phyloP scores from a whole-genome alignment of 495 filamentous ascomycete genomes.

The Penicilliopsis zonata region DNA sequence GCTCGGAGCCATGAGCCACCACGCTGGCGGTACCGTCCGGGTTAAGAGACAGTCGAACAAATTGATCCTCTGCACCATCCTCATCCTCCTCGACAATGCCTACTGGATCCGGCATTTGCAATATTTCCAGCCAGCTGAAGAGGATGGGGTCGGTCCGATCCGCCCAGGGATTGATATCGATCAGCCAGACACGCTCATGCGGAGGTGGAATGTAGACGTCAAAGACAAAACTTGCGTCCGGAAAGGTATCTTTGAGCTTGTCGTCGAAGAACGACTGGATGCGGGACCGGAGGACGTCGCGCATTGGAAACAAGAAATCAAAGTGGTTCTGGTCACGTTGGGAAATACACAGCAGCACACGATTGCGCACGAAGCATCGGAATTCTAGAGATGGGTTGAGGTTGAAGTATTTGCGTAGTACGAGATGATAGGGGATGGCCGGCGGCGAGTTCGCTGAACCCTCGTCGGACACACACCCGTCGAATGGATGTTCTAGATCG shows the following conservation, averaged over 20 bases:
- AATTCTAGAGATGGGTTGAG: conserved; percentile 88
- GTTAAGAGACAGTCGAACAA: conserved; percentile 29
- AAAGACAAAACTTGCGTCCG: conserved; percentile 74
- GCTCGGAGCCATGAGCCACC: conserved; percentile 3
- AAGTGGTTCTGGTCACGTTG: conserved; percentile 89
- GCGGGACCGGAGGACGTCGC: conserved; percentile 43
- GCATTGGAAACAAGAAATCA: conserved; percentile 61
- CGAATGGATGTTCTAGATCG: conserved; percentile 86
- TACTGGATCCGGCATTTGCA: conserved; percentile 51
- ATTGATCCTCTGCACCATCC: conserved; percentile 14
- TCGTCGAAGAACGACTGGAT: conserved; percentile 65
- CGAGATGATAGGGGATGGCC: conserved; percentile 51
- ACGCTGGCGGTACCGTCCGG: conserved; percentile 8
- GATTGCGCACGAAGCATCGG: conserved; percentile 78
- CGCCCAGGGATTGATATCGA: conserved; percentile 96
- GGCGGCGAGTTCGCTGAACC: conserved; percentile 8
- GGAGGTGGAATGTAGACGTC: conserved; percentile 82
- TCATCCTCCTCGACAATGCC: conserved; percentile 22
- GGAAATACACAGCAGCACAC: conserved; percentile 67
- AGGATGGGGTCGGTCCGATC: conserved; percentile 76
- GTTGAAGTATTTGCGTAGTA: conserved; percentile 77
- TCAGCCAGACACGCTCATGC: conserved; percentile 64
- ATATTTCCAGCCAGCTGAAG: conserved; percentile 82
- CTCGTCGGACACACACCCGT: conserved; percentile 49
- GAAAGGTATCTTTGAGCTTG: conserved; percentile 62